phyloP scores from a whole-genome alignment of 2,329 filamentous ascomycete genomes.

The Aspergillus sp. region DNA sequence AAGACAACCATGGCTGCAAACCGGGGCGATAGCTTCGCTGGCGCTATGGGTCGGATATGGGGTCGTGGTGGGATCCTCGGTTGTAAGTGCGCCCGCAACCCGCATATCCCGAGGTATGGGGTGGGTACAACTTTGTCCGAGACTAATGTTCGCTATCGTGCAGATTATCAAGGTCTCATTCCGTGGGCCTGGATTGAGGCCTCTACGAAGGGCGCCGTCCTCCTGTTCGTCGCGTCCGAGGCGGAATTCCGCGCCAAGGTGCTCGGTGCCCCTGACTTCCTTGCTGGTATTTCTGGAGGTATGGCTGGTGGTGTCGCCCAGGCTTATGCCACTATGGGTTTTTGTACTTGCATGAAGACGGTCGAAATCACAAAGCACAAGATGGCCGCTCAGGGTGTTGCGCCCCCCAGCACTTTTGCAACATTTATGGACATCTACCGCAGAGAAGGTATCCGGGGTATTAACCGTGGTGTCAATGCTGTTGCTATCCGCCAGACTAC shows the following conservation, averaged over 20 bases:
- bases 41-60: slow-evolving; percentile 86
- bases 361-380: slow-evolving; percentile 99
- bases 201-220: slow-evolving; percentile 97
- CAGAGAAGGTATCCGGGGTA: slow-evolving; percentile 87
- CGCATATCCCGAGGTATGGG: slow-evolving; percentile 15
- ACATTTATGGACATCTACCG: slow-evolving; percentile 98
- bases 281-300: slow-evolving; percentile 84
- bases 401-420: slow-evolving; percentile 84
- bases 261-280: slow-evolving; percentile 81
- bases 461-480: slow-evolving; percentile 98
- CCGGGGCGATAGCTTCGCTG: slow-evolving; percentile 79
- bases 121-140: slow-evolving; percentile 3
- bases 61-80: slow-evolving; percentile 86
- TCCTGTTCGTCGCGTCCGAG: slow-evolving; percentile 98
- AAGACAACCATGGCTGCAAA: slow-evolving; percentile 99
- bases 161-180: slow-evolving; percentile 99
- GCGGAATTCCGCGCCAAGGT: slow-evolving; percentile 90
- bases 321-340: slow-evolving; percentile 99
- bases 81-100: slow-evolving; percentile 62
- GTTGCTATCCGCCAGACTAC: slow-evolving; percentile 99
- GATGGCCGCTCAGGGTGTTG: slow-evolving; percentile 76
- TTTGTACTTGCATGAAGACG: slow-evolving; percentile 99
- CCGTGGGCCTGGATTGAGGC: slow-evolving; percentile 99
- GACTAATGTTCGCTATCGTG: slow-evolving; percentile 13
- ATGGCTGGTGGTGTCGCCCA: slow-evolving; percentile 94